Conservation (phyloP, 2,329 filamentous ascomycete genomes). For the Fusarium sp. region DNA sequence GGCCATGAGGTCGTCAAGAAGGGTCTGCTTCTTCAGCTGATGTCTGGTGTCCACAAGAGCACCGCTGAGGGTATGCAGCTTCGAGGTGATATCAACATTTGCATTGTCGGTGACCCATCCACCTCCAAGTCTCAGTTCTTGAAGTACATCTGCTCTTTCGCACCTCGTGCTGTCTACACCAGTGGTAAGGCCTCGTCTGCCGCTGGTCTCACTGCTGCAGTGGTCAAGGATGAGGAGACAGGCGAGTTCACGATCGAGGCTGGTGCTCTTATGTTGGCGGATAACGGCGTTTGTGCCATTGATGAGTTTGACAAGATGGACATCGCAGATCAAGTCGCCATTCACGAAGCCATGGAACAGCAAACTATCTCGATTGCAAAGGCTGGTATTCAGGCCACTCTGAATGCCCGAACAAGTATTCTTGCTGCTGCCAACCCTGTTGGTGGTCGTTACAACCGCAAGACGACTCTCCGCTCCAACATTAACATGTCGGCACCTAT, state of each 20-base stretch:
- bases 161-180: slow-evolving; percentile 97
- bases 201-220: slow-evolving; percentile 95
- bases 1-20: slow-evolving; percentile 99
- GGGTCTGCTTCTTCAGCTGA: slow-evolving; percentile 90
- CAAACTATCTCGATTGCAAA: slow-evolving; percentile 99
- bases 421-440: slow-evolving; percentile 97
- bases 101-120: slow-evolving; percentile 95
- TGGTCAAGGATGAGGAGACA: slow-evolving; percentile 98
- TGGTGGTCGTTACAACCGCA: slow-evolving; percentile 96
- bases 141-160: slow-evolving; percentile 96
- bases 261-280: slow-evolving; percentile 95
- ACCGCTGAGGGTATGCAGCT: slow-evolving; percentile 96
- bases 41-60: slow-evolving; percentile 94
- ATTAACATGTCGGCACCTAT: slow-evolving; percentile 99
- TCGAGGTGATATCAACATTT: slow-evolving; percentile 98
- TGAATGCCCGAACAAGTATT: slow-evolving; percentile 95
- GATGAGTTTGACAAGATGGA: slow-evolving; percentile 99
- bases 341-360: slow-evolving; percentile 99
- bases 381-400: slow-evolving; percentile 95
- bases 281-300: slow-evolving; percentile 97
- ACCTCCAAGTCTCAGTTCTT: slow-evolving; percentile 98
- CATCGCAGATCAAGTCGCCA: slow-evolving; percentile 94
- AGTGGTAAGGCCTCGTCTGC: slow-evolving; percentile 98
- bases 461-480: slow-evolving; percentile 91
- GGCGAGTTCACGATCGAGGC: slow-evolving; percentile 99